A percentile compares a stretch with the other conserved stretches of the same genome.
These are phyloP conservation scores for Arthromyces matolae DNA, from an alignment of 768 basidiomycete genomes.

Conservation along the genomic window DNA sequence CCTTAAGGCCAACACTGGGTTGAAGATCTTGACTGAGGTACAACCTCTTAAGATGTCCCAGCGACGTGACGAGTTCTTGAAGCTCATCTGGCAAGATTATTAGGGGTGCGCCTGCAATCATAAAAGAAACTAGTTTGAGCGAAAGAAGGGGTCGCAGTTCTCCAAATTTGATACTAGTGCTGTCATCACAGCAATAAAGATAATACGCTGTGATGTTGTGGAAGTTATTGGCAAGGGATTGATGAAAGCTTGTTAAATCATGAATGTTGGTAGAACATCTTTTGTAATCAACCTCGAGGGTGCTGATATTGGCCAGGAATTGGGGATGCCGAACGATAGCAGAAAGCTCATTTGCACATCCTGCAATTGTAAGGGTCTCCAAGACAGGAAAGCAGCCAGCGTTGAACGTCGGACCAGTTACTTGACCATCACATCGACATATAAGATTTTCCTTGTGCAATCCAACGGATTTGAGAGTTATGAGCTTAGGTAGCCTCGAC, in stretches of 20 bases:
- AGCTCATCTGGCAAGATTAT: not conserved
- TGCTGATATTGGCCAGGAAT: not conserved
- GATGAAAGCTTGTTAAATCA: not conserved
- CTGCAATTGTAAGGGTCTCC: not conserved
- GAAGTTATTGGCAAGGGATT: not conserved
- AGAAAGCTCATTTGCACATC: not conserved
- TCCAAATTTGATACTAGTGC: not conserved
- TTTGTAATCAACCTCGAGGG: not conserved
- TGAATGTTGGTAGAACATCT: not conserved
- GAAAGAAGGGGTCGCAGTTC: not conserved
- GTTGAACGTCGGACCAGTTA: not conserved
- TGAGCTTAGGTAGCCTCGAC: not conserved
- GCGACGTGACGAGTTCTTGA: not conserved
- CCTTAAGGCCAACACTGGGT: too few relatives aligned
- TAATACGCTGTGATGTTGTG: not conserved
- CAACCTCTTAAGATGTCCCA: not conserved
- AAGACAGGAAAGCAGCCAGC: not conserved
- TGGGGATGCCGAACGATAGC: not conserved
- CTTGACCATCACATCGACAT: not conserved
- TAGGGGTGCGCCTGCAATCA: not conserved
- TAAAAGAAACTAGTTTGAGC: not conserved
- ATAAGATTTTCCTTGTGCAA: fast-evolving
- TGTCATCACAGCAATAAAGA: not conserved
- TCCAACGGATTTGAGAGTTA: not conserved
- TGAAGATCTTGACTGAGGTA: too few relatives aligned